A percentile compares a stretch with the other conserved stretches of the same genome.
phyloP scores from a whole-genome alignment of 1,139 yeast genomes.

The Pichia norvegensis region DNA sequence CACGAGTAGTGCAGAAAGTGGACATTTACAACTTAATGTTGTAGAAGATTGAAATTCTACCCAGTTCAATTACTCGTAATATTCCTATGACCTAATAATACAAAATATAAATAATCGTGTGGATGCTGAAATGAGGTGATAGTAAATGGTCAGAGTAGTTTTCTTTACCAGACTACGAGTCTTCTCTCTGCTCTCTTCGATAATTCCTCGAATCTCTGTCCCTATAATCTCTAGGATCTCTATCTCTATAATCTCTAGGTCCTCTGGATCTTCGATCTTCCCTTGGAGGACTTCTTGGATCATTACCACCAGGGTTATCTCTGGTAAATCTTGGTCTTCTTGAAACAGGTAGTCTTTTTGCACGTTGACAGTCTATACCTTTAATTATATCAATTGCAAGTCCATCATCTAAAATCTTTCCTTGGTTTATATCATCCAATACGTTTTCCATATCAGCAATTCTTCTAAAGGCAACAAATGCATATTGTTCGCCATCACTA shows the following conservation, averaged over 20 bases:
- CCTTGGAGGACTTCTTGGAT: background rate
- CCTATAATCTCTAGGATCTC: background rate
- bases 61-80: too few species aligned
- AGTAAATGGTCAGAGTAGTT: too few species aligned
- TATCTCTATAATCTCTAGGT: background rate
- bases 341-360: conserved; percentile 48
- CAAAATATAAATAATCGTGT: too few species aligned
- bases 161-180: too few species aligned
- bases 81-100: too few species aligned
- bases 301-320: background rate
- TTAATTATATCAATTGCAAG: conserved; percentile 34
- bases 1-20: too few species aligned
- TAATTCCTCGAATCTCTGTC: conserved; percentile 1
- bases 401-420: conserved; percentile 21
- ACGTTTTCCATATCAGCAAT: conserved; percentile 58
- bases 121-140: too few species aligned
- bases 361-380: conserved; percentile 48
- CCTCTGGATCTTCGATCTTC: background rate
- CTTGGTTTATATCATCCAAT: conserved; percentile 42
- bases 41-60: too few species aligned
- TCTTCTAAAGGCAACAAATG: conserved; percentile 63
- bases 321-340: conserved; percentile 20
- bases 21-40: too few species aligned
- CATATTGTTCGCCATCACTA: conserved; percentile 57
- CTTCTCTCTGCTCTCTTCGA: conserved; percentile 5